Evolutionary conservation across 352 stramenopile genomes (phyloP), one percentile per base, ranked within the genome.

Genomic region (Pythium phragmitis): DNA sequence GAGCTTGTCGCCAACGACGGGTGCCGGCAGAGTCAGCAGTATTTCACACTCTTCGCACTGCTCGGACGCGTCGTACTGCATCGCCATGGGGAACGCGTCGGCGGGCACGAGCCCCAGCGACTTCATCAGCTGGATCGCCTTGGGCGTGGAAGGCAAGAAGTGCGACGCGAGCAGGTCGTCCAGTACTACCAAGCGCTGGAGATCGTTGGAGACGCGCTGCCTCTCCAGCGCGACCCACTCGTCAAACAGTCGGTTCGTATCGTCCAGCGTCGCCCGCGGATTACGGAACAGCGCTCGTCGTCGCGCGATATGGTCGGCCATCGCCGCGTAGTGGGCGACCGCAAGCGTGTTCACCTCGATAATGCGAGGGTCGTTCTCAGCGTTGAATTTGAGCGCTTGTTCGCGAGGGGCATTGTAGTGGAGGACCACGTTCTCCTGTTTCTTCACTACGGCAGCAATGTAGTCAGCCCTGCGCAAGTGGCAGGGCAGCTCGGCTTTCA

Each of bases 161-260:
- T 50, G 53, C 0, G 4, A 8, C 8, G 12, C 12, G 12, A 60
- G 21, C 23, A 49, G 7, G 19, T 37, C 16, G 16, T 50, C 39
- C 21, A 60, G 6, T 2, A 51, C 39, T 21, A 51, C 21, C 7
- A 60, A 21, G 1, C 53, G 36, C 19, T 60, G 53, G 2, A 60
- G 53, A 13, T 23, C 13, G 0, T 50, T 26, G 12, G 53, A 39
- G 12, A 60, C 23, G 26, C 53, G 36, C 23, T 51, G 16, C 14
- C 1, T 26, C 9, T 41, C 39, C 23, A 60, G 53, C 14, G 39
- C 37, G 17, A 60, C 4, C 53, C 53, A 60, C 8, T 49, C 37
- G 26, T 39, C 39, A 33, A 51, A 60, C 5, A 60, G 11, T 6
- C 3, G 9, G 3, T 21, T 41, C 30, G 33, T 4, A 17, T 43